A percentile compares a stretch with the other conserved stretches of the same genome.
Evolutionary conservation across 371 early-diverging fungal species (phyloP).

Genomic region (Rhizomucor pusillus): DNA sequence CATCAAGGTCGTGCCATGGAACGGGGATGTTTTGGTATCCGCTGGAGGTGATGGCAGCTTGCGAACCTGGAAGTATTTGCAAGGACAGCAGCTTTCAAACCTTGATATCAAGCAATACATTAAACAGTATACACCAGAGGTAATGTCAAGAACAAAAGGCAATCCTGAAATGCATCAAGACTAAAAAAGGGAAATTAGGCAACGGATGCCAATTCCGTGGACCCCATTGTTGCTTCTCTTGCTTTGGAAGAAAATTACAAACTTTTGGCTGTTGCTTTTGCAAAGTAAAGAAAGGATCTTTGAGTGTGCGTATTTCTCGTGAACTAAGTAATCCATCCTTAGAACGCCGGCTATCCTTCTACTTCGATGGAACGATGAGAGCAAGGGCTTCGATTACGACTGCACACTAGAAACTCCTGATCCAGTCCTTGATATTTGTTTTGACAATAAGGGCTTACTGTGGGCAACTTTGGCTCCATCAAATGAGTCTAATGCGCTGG

Average conservation of each 20-base stretch:
- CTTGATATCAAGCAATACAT: slow-evolving; percentile 44
- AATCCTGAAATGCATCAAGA: neutral
- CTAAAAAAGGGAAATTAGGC: slow-evolving; percentile 12
- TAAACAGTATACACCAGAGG: slow-evolving; percentile 40
- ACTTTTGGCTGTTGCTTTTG: slow-evolving; percentile 32
- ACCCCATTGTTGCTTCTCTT: slow-evolving; percentile 31
- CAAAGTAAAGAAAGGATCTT: slow-evolving; percentile 23
- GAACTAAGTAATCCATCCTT: neutral
- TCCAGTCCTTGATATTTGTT: slow-evolving; percentile 29
- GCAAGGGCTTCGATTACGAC: slow-evolving; percentile 16
- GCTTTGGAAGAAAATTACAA: slow-evolving; percentile 19
- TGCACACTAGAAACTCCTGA: slow-evolving; percentile 23
- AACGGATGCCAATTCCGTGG: slow-evolving; percentile 40
- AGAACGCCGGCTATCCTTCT: slow-evolving; percentile 36
- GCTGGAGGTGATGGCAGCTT: slow-evolving; percentile 88
- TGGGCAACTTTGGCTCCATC: slow-evolving; percentile 34
- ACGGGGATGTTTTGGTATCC: slow-evolving; percentile 60
- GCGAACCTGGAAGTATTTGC: slow-evolving; percentile 73
- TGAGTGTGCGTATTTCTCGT: neutral
- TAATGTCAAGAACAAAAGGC: slow-evolving; percentile 5
- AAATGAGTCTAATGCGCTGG: slow-evolving; percentile 11
- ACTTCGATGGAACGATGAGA: slow-evolving; percentile 25
- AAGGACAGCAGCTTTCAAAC: slow-evolving; percentile 40
- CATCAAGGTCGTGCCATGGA: slow-evolving; percentile 51
- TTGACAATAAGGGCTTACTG: slow-evolving; percentile 26